A percentile compares a stretch with the other conserved stretches of the same genome.
Evolutionary conservation across 164 flowering plant species (phyloP).

Genomic region (Vitis labrusca): DNA sequence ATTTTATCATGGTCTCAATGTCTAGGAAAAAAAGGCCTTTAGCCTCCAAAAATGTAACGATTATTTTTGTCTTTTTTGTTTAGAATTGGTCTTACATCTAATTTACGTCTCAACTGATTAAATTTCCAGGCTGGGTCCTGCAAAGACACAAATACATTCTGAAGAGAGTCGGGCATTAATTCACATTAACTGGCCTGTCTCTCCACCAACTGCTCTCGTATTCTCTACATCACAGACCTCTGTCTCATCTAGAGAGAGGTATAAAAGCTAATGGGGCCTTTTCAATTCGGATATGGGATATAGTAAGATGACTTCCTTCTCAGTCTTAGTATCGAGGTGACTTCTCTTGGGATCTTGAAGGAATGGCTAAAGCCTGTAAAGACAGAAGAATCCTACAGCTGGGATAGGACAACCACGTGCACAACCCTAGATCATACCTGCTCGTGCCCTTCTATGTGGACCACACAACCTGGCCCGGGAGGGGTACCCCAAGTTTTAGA

Average conservation of each 20-base stretch:
- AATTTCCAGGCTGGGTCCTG: too few relatives aligned
- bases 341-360: conserved; percentile 2
- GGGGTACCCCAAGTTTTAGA: not conserved
- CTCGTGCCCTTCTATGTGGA: conserved; percentile 4
- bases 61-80: too few relatives aligned
- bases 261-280: not conserved
- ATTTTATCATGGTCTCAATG: too few relatives aligned
- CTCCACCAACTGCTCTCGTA: not conserved
- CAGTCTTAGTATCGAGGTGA: conserved; percentile 14
- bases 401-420: conserved; percentile 13
- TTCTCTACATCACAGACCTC: conserved; percentile 4
- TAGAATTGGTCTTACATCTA: too few relatives aligned
- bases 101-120: too few relatives aligned
- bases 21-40: too few relatives aligned
- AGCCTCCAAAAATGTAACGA: too few relatives aligned
- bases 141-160: too few relatives aligned
- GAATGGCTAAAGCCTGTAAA: not conserved
- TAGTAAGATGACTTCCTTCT: conserved; percentile 9
- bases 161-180: not conserved
- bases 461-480: conserved; percentile 13
- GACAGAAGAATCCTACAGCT: not conserved
- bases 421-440: not conserved
- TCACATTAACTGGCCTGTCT: conserved; percentile 8
- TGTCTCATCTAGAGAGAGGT: not conserved
- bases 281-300: too few relatives aligned